Conservation (phyloP, 768 basidiomycete genomes). For the Xanthoconium stramineum region DNA sequence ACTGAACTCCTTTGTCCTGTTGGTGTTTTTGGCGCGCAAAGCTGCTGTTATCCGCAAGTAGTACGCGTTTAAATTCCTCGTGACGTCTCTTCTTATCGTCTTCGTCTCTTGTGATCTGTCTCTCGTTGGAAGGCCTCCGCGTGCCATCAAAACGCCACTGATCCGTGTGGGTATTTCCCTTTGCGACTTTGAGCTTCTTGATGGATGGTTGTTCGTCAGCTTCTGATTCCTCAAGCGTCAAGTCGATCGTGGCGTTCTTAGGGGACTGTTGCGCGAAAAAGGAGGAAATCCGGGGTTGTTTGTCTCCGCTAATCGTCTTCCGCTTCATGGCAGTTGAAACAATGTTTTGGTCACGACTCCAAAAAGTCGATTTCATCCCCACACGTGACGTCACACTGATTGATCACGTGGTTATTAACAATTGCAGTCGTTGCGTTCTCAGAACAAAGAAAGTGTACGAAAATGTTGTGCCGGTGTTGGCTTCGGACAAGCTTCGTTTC, state of each 20-base stretch:
- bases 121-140: not conserved
- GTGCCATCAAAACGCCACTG: conserved; percentile 46
- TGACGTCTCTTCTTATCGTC: conserved; percentile 45
- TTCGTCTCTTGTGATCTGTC: conserved; percentile 22
- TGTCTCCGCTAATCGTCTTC: conserved; percentile 3
- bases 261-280: conserved; percentile 35
- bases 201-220: conserved; percentile 23
- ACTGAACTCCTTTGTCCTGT: conserved; percentile 11
- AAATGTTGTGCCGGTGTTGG: conserved; percentile 12
- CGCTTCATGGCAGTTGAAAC: conserved; percentile 17
- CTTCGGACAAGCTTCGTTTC: conserved; percentile 2
- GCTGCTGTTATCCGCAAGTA: conserved; percentile 45
- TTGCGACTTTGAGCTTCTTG: conserved; percentile 28
- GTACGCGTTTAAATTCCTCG: conserved; percentile 51
- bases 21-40: conserved; percentile 26
- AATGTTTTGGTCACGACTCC: not conserved
- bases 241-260: conserved; percentile 43
- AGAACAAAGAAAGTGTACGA: not conserved
- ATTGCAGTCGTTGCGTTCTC: conserved; percentile 1
- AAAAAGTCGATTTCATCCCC: not conserved
- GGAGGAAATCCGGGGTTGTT: conserved; percentile 40
- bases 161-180: conserved; percentile 25
- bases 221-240: conserved; percentile 44
- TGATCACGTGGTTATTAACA: conserved; percentile 22
- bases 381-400: conserved; percentile 22